A percentile compares a stretch with the other conserved stretches of the same genome.
phyloP scores from a whole-genome alignment of 2,329 filamentous ascomycete genomes.

The Epichloe glyceriae region DNA sequence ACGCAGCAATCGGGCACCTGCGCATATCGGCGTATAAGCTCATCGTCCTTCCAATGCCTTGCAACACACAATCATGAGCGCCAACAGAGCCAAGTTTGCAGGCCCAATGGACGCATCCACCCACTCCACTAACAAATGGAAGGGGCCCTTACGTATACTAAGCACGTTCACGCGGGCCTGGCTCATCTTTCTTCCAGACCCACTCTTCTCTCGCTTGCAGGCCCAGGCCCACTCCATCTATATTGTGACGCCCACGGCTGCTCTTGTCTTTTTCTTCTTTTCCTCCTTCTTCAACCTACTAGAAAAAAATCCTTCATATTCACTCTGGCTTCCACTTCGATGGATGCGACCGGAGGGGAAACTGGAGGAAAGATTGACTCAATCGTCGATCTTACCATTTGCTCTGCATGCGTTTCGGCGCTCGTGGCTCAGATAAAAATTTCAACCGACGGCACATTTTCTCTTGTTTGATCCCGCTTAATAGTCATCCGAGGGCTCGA shows the following conservation, averaged over 20 bases:
- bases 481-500: too few species aligned
- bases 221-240: not conserved
- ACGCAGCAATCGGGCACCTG: not conserved
- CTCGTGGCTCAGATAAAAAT: conserved; percentile 24
- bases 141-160: not conserved
- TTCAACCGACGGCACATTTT: conserved; percentile 21
- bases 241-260: not conserved
- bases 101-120: not conserved
- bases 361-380: conserved; percentile 50
- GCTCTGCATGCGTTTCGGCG: conserved; percentile 22
- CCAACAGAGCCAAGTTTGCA: not conserved
- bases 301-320: conserved; percentile 48
- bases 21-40: not conserved
- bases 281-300: conserved; percentile 26
- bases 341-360: conserved; percentile 54
- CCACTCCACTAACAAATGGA: conserved; percentile 1
- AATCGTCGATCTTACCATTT: conserved; percentile 37
- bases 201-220: conserved; percentile 1
- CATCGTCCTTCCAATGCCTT: not conserved
- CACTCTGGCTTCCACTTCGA: conserved; percentile 49
- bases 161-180: not conserved
- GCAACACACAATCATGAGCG: too few species aligned
- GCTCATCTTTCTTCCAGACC: conserved; percentile 17
- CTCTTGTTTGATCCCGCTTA: too few species aligned
- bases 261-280: conserved; percentile 11